Conservation (phyloP, 2,329 filamentous ascomycete genomes). For the Phyllosticta citrichinensis region DNA sequence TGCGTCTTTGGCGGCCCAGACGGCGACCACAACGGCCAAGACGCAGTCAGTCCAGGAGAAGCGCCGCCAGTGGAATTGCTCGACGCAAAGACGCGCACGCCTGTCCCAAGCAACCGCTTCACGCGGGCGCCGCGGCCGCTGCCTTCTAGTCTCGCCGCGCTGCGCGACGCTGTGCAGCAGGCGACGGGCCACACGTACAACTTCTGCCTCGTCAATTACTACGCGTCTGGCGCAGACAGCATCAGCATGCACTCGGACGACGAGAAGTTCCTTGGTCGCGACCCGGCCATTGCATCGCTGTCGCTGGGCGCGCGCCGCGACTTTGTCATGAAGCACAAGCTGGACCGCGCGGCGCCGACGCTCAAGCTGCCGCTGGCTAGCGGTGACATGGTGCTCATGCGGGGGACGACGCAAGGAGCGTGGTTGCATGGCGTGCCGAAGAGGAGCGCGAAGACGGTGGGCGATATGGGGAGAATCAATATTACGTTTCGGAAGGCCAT, state of each 20-base stretch:
- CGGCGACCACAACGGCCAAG: constrained; percentile 14
- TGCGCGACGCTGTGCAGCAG: constrained; percentile 54
- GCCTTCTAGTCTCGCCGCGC: constrained; percentile 55
- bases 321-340: constrained; percentile 73
- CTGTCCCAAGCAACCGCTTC: constrained; percentile 39
- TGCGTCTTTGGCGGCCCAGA: constrained; percentile 50
- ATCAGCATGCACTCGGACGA: constrained; percentile 76
- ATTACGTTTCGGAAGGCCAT: constrained; percentile 68
- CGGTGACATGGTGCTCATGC: constrained; percentile 75
- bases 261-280: constrained; percentile 60
- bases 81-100: constrained; percentile 34
- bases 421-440: constrained; percentile 77
- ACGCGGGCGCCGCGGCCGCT: constrained; percentile 58
- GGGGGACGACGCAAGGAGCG: constrained; percentile 60
- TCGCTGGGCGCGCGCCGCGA: constrained; percentile 63
- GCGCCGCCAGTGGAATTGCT: constrained; percentile 18
- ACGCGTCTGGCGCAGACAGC: constrained; percentile 64
- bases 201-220: constrained; percentile 76
- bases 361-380: constrained; percentile 48
- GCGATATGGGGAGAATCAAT: constrained; percentile 54
- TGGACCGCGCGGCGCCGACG: constrained; percentile 29
- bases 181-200: constrained; percentile 62
- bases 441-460: constrained; percentile 42
- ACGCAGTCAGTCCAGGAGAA: background rate
- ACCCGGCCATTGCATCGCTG: constrained; percentile 66